phyloP scores from a whole-genome alignment of 179 eudicot species.

The Beta lomatogona region DNA sequence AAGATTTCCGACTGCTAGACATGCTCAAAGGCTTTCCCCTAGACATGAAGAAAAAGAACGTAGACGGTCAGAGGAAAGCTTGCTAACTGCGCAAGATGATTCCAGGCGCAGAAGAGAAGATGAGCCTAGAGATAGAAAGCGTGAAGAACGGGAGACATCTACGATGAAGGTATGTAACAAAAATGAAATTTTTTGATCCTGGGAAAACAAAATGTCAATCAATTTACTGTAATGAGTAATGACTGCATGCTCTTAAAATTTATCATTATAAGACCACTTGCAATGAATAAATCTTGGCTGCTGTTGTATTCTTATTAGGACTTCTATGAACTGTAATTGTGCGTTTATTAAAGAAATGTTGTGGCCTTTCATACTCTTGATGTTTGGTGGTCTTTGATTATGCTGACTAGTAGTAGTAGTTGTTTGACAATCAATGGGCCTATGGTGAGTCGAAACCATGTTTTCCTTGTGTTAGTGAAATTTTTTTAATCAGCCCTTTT shows the following conservation, averaged over 20 bases:
- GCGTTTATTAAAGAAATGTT: neutral
- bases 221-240: neutral
- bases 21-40: conserved; percentile 89
- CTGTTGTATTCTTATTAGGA: neutral
- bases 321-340: neutral
- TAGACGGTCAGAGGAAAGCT: conserved; percentile 86
- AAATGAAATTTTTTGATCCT: neutral
- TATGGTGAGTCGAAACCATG: neutral
- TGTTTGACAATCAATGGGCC: neutral
- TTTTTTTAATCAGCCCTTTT: too few species aligned
- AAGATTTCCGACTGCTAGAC: conserved; percentile 71
- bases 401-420: neutral
- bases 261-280: neutral
- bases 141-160: conserved; percentile 79
- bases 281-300: neutral
- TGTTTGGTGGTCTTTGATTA: neutral
- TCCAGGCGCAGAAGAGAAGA: conserved; percentile 90
- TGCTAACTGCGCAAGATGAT: conserved; percentile 61
- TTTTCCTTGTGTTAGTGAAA: neutral
- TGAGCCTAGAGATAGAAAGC: conserved; percentile 85
- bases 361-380: neutral
- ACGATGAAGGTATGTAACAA: conserved; percentile 55
- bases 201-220: neutral
- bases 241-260: neutral
- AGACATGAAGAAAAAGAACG: conserved; percentile 94